Conservation (phyloP, 352 stramenopile genomes). For the Pythium utonaiense region DNA sequence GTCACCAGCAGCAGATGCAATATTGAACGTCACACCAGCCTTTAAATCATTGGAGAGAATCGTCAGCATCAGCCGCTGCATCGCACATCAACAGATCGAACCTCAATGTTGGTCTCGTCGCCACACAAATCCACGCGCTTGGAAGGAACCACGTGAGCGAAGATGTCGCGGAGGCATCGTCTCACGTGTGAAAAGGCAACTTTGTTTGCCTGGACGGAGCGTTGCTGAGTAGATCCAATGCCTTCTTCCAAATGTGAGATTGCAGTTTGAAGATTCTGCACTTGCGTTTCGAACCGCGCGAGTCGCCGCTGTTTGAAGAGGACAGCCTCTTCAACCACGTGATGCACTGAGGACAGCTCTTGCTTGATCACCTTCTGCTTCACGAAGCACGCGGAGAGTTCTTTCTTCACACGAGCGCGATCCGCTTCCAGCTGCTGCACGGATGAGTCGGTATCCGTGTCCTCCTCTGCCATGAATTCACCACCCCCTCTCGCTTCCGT, state of each 20-base stretch:
- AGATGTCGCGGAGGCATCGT: slow-evolving; percentile 24
- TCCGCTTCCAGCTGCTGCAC: neutral
- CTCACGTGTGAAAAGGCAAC: slow-evolving; percentile 21
- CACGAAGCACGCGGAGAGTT: neutral
- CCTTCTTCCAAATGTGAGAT: slow-evolving; percentile 25
- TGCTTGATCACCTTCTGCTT: slow-evolving; percentile 15
- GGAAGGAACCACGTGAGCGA: slow-evolving; percentile 22
- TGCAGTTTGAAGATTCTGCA: slow-evolving; percentile 12
- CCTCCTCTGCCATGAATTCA: neutral
- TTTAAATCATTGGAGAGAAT: neutral
- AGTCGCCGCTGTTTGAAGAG: slow-evolving; percentile 23
- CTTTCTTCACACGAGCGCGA: neutral
- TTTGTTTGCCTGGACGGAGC: slow-evolving; percentile 24
- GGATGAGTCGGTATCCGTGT: neutral
- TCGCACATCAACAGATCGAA: neutral
- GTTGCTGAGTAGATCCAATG: slow-evolving; percentile 23
- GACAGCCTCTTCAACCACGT: slow-evolving; percentile 11
- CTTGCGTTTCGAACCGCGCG: slow-evolving; percentile 12
- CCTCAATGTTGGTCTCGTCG: slow-evolving; percentile 21
- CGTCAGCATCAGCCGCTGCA: neutral
- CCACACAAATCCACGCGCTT: slow-evolving; percentile 19
- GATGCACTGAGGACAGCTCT: neutral
- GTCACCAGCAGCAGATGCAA: neutral
- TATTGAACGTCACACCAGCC: slow-evolving; percentile 15
- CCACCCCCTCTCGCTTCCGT: neutral